Base-by-base conservation (phyloP, 345 rosid genomes). In the Salix arbutifolia region DNA sequence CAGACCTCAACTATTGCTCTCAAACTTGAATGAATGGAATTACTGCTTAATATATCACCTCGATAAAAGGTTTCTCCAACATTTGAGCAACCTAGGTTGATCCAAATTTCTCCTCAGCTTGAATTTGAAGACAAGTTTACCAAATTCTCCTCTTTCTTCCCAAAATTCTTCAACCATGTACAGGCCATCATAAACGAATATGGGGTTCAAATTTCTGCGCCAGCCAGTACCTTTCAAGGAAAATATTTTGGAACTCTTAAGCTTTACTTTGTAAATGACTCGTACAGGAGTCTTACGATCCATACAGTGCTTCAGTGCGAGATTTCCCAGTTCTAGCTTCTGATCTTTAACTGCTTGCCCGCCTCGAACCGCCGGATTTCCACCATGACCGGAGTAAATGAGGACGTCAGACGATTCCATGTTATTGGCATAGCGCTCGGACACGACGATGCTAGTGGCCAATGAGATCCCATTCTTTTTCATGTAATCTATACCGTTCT, bases 241-340 rank as follows among this genome's bases (percentile, higher is more conserved):
- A 9, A 69, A 26, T 66, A n/a, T 2, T n/a, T 46, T 23, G 0
- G 14, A 12, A 13, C 11, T 31, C 37, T 25, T 72, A 4, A 46
- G 37, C 12, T 58, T 70, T 9, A 21, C 37, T 16, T 46, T 40
- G 12, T 60, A 74, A 72, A 82, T 72, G 30, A 85, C 85, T 65
- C 85, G 66, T 0, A 85, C 74, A 0, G 80, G 84, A 28, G 40
- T 77, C 37, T 11, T 60, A 1, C 21, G 58, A 6, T 64, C 71
- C 79, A 84, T 71, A 16, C 85, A 84, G 44, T 86, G 83, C 67
- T 48, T 74, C 64, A 84, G n/a, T 3, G 89, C 87, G 17, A 84
- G 84, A 21, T 86, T 86, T 17, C 89, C 89, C 26, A 67, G 44
- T 72, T 56, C 67, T 16, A 84, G 83, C 40, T 78, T 76, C 31